Conservation (phyloP, 495 filamentous ascomycete species). For the Penicillium taxi region DNA sequence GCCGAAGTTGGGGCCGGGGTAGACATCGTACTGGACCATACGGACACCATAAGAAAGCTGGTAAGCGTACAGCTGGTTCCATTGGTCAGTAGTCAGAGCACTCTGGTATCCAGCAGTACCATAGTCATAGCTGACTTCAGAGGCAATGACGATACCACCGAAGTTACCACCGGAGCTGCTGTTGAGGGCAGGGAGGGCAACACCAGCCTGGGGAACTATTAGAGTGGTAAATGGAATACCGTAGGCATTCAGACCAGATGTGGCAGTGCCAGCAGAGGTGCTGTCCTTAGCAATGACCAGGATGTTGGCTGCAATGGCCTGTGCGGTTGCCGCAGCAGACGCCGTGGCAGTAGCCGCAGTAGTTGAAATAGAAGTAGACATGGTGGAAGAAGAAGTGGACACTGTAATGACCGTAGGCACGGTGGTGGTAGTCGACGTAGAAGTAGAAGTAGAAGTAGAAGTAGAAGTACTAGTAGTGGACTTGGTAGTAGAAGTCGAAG, state of each 20-base stretch:
- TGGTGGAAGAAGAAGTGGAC: background rate
- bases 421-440: conserved; percentile 10
- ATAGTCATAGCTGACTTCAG: conserved; percentile 51
- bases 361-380: background rate
- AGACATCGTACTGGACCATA: conserved; percentile 56
- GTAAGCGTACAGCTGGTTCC: conserved; percentile 49
- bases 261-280: conserved; percentile 36
- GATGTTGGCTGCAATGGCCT: conserved; percentile 43
- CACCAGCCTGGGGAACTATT: conserved; percentile 45
- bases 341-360: background rate
- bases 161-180: conserved; percentile 45
- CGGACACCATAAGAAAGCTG: conserved; percentile 49
- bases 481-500: conserved; percentile 4
- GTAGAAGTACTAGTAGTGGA: conserved; percentile 1
- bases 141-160: conserved; percentile 48
- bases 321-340: background rate
- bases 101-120: conserved; percentile 39
- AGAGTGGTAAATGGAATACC: conserved; percentile 52
- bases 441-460: conserved; percentile 3
- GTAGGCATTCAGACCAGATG: conserved; percentile 50
- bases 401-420: conserved; percentile 12
- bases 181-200: conserved; percentile 45
- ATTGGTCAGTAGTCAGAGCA: conserved; percentile 50
- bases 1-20: conserved; percentile 46
- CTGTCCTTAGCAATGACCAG: conserved; percentile 49